These are phyloP conservation scores for Boletus patriciae DNA, from an alignment of 768 basidiomycete species.

Conservation along the genomic window DNA sequence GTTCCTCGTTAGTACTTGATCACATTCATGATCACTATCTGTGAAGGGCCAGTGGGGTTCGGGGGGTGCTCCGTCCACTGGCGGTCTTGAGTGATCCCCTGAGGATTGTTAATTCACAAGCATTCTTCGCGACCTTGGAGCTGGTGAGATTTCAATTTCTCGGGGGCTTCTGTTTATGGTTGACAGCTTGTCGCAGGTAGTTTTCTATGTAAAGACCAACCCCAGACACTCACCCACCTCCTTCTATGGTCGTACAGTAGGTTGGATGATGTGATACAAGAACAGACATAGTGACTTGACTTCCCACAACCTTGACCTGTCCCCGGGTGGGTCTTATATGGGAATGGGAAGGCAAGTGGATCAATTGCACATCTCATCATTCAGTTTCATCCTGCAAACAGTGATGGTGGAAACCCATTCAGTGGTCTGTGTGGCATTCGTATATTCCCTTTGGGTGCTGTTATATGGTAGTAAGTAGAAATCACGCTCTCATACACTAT, in stretches of 20 bases:
- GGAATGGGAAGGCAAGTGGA: constrained; percentile 41
- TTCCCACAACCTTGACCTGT: constrained; percentile 40
- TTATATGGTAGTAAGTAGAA: constrained; percentile 22
- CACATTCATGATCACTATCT: constrained; percentile 37
- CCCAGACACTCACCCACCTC: constrained; percentile 45
- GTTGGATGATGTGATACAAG: not conserved
- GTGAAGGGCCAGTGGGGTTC: constrained; percentile 42
- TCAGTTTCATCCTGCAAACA: constrained; percentile 4
- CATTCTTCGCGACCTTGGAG: constrained; percentile 43
- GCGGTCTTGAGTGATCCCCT: constrained; percentile 22
- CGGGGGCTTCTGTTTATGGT: not conserved
- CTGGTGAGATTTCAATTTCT: constrained; percentile 28
- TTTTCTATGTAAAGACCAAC: constrained; percentile 46
- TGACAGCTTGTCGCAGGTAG: constrained; percentile 15
- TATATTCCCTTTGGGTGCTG: constrained; percentile 26
- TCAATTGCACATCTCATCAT: constrained; percentile 5
- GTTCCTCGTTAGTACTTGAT: not conserved
- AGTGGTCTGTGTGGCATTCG: constrained; percentile 44
- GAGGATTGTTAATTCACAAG: constrained; percentile 33
- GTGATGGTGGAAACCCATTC: constrained; percentile 39
- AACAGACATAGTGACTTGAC: not conserved
- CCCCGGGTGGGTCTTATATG: constrained; percentile 46
- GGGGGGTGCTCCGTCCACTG: constrained; percentile 37
- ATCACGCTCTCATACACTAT: not conserved
- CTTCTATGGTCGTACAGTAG: constrained; percentile 35